A percentile compares a stretch with the other conserved stretches of the same genome.
Conservation (phyloP, 2,329 filamentous ascomycete species). For the Trichoderma semiorbis region DNA sequence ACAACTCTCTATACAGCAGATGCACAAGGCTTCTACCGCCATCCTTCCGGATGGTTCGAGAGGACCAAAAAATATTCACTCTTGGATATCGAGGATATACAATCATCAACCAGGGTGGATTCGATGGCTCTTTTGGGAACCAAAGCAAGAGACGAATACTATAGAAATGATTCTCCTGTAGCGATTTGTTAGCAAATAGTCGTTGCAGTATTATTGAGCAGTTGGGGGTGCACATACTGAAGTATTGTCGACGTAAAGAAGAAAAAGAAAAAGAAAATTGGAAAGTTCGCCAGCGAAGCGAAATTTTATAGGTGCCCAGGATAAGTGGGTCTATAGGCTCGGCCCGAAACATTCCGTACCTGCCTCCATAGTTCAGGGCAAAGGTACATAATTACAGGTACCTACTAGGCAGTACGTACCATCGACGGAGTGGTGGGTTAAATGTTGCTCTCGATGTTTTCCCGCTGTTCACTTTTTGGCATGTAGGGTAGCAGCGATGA, state of each 20-base stretch:
- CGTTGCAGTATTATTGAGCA: not conserved
- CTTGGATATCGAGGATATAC: slow-evolving; percentile 81
- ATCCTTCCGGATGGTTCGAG: slow-evolving; percentile 60
- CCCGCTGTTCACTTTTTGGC: too few species aligned
- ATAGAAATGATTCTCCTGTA: slow-evolving; percentile 91
- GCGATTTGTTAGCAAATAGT: slow-evolving; percentile 24
- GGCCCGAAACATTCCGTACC: not conserved
- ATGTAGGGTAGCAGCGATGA: too few species aligned
- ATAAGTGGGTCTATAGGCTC: not conserved
- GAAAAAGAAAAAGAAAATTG: slow-evolving; percentile 38
- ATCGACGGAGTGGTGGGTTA: too few species aligned
- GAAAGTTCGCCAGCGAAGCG: slow-evolving; percentile 30
- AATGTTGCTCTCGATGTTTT: too few species aligned
- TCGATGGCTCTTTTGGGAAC: slow-evolving; percentile 91
- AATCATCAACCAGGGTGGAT: slow-evolving; percentile 93
- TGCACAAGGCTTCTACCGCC: slow-evolving; percentile 43
- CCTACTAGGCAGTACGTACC: not conserved
- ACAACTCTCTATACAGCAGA: slow-evolving; percentile 73
- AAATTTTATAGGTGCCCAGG: slow-evolving; percentile 31
- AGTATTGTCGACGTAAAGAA: slow-evolving; percentile 62
- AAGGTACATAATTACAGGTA: not conserved
- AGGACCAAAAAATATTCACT: slow-evolving; percentile 68
- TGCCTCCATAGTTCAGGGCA: not conserved
- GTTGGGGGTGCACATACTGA: slow-evolving; percentile 45
- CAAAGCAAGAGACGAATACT: slow-evolving; percentile 92